Evolutionary conservation across 306 rosid species (phyloP).

Genomic region (Cucurbita pepo): DNA sequence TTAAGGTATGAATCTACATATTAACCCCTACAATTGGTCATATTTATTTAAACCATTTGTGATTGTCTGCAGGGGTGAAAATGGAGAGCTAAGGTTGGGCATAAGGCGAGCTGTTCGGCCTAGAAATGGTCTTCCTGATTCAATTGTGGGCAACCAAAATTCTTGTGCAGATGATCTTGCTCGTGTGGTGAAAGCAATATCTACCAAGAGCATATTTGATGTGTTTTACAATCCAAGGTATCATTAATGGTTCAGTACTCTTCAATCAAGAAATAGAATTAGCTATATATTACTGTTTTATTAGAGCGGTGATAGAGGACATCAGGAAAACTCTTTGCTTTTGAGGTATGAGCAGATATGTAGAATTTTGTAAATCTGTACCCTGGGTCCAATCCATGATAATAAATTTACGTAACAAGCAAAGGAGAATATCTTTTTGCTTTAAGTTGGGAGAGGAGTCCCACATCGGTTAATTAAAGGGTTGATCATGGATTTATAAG

Average conservation of each 20-base stretch:
- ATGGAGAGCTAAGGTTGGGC: constrained; percentile 88
- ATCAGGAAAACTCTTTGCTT: neutral
- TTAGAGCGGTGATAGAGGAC: neutral
- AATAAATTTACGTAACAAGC: neutral
- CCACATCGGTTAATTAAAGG: too few relatives aligned
- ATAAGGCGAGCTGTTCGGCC: constrained; percentile 86
- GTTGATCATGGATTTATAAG: too few relatives aligned
- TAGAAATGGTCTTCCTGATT: constrained; percentile 71
- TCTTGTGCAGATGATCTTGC: constrained; percentile 49
- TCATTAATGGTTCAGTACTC: neutral
- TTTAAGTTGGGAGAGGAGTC: neutral
- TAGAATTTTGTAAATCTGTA: neutral
- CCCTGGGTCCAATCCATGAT: neutral
- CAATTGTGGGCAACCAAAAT: constrained; percentile 56
- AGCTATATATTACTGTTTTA: neutral
- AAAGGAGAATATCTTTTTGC: neutral
- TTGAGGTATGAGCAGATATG: neutral
- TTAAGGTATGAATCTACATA: constrained; percentile 32
- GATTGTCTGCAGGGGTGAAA: constrained; percentile 62
- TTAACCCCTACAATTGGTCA: neutral
- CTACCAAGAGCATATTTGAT: constrained; percentile 72
- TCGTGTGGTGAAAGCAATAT: constrained; percentile 64
- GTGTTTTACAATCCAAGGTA: constrained; percentile 97
- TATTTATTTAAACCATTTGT: neutral
- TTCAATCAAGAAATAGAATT: neutral